Percentiles rank a stretch among this genome's conserved stretches.
phyloP scores from a whole-genome alignment of 345 rosid genomes.

The Noccaea caerulescens region DNA sequence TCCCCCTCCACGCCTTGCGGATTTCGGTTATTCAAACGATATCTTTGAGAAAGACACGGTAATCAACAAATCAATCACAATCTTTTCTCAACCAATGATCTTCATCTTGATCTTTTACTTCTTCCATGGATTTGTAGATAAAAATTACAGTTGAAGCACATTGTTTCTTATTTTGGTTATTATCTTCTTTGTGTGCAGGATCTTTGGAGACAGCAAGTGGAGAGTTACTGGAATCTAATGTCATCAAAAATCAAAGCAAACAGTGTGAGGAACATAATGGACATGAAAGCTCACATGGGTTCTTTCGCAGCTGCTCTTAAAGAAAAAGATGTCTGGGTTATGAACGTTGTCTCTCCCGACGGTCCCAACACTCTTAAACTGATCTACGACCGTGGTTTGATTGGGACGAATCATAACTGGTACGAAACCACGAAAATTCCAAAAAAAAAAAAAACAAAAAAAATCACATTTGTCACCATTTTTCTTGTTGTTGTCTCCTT shows the following conservation, averaged over 20 bases:
- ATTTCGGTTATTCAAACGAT: slow-evolving; percentile 79
- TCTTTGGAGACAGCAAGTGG: slow-evolving; percentile 72
- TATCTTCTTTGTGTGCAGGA: slow-evolving; percentile 53
- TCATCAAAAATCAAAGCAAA: slow-evolving; percentile 70
- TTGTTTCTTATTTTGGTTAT: not conserved
- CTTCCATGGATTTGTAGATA: not conserved
- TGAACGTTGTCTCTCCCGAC: slow-evolving; percentile 79
- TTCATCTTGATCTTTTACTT: not conserved
- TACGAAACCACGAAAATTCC: slow-evolving; percentile 35
- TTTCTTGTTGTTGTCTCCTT: not conserved
- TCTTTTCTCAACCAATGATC: not conserved
- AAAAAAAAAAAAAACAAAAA: not conserved
- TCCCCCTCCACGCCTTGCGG: slow-evolving; percentile 89
- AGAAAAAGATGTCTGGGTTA: slow-evolving; percentile 88
- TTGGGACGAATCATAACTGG: slow-evolving; percentile 85
- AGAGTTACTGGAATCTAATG: slow-evolving; percentile 80
- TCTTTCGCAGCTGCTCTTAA: slow-evolving; percentile 94
- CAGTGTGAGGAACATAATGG: slow-evolving; percentile 88
- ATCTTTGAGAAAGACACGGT: slow-evolving; percentile 91
- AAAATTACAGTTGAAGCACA: not conserved
- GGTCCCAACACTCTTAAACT: slow-evolving; percentile 85
- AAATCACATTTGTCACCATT: slow-evolving; percentile 7
- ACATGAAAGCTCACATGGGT: slow-evolving; percentile 94
- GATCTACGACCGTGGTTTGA: slow-evolving; percentile 86
- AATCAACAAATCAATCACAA: slow-evolving; percentile 12